phyloP scores from a whole-genome alignment of 1,139 yeast genomes.

The Spathaspora sp. region DNA sequence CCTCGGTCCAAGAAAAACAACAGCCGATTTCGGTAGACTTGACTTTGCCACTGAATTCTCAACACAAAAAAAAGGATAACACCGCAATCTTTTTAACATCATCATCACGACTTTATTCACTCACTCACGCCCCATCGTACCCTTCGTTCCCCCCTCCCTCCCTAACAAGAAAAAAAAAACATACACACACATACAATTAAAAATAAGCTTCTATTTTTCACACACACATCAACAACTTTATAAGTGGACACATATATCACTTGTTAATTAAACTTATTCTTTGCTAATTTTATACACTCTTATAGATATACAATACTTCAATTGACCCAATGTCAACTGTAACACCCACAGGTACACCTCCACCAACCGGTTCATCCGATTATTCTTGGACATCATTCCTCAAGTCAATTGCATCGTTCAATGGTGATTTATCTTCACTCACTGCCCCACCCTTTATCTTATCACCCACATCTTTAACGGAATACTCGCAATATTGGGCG shows the following conservation, averaged over 20 bases:
- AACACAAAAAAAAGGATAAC: background rate
- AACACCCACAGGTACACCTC: background rate
- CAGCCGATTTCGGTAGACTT: background rate
- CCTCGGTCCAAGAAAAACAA: background rate
- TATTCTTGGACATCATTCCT: constrained; percentile 82
- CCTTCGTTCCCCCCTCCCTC: constrained; percentile 1
- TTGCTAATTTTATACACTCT: background rate
- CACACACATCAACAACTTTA: no score
- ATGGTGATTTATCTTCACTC: constrained; percentile 89
- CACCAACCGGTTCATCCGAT: background rate
- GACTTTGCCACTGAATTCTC: background rate
- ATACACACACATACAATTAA: background rate
- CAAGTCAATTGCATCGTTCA: constrained; percentile 88
- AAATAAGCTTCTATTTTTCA: constrained; percentile 19
- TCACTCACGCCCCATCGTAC: background rate
- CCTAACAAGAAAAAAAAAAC: background rate
- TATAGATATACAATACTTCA: background rate
- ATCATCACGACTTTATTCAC: no score
- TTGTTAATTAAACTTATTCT: no score
- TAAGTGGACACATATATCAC: no score
- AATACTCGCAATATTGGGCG: constrained; percentile 91
- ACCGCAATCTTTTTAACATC: background rate
- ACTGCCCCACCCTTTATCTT: constrained; percentile 99
- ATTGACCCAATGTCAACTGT: background rate
- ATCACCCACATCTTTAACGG: constrained; percentile 84